Percentiles rank a stretch among this genome's conserved stretches.
Evolutionary conservation across 108 stramenopile species (phyloP).

Genomic region (Aurantiochytrium sp.): DNA sequence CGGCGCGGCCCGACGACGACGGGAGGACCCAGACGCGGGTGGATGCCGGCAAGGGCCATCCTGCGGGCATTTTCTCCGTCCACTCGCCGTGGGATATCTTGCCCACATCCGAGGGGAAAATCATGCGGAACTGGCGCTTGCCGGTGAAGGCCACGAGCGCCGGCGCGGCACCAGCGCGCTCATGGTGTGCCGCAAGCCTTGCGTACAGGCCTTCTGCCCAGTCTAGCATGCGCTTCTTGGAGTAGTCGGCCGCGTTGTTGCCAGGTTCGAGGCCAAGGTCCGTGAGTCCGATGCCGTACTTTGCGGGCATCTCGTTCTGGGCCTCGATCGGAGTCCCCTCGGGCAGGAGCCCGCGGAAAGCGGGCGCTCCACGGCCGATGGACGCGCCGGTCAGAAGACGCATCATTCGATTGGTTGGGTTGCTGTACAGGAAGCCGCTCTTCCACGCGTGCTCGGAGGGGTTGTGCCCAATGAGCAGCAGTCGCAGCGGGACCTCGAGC

Average conservation of each 20-base stretch:
- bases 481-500: background rate
- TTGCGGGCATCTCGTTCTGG: background rate
- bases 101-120: background rate
- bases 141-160: constrained; percentile 7
- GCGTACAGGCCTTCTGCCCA: background rate
- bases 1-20: background rate
- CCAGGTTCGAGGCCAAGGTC: constrained; percentile 15
- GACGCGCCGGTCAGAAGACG: background rate
- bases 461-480: background rate
- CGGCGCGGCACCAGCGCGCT: background rate
- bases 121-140: constrained; percentile 6
- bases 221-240: background rate
- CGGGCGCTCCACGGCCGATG: background rate
- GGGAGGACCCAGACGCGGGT: constrained; percentile 2
- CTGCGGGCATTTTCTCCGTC: background rate
- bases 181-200: background rate
- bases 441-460: constrained; percentile 12
- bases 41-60: background rate
- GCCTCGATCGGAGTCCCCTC: background rate
- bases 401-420: constrained; percentile 12
- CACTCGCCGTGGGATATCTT: background rate
- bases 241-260: background rate
- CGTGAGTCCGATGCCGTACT: background rate
- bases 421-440: background rate
- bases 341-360: background rate